Conservation (phyloP, 129 eudicot species). For the Centella asiatica region DNA sequence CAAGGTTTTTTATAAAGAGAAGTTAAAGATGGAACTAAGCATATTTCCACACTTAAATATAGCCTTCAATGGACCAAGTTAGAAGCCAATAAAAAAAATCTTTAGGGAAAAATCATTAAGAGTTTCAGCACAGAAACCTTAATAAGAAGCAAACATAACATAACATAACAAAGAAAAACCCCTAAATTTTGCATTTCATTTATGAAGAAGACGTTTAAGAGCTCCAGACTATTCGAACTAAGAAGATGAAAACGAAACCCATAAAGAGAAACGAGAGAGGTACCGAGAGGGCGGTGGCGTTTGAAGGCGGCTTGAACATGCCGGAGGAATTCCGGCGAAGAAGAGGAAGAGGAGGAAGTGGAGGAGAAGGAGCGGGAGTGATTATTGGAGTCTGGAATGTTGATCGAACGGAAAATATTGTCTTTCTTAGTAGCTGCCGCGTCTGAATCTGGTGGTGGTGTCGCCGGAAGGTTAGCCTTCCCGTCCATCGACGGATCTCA, state of each 20-base stretch:
- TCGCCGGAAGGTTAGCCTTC: slow-evolving; percentile 57
- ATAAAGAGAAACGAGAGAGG: not conserved
- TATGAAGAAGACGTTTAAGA: not conserved
- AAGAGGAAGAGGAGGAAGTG: slow-evolving; percentile 45
- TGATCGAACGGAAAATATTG: slow-evolving; percentile 26
- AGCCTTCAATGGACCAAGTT: not conserved
- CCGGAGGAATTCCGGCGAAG: slow-evolving; percentile 63
- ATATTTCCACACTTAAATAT: not conserved
- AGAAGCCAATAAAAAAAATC: not conserved
- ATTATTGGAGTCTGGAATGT: slow-evolving; percentile 25
- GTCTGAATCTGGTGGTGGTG: slow-evolving; percentile 19
- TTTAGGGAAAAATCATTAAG: not conserved
- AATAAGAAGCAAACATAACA: not conserved
- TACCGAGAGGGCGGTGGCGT: slow-evolving; percentile 73
- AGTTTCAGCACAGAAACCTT: not conserved
- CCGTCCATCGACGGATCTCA: slow-evolving; percentile 63
- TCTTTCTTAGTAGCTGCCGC: too few relatives aligned
- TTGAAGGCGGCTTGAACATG: slow-evolving; percentile 83
- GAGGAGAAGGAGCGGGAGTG: slow-evolving; percentile 32
- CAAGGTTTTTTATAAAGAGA: not conserved
- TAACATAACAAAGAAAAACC: not conserved
- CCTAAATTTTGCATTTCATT: not conserved
- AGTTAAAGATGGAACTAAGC: not conserved
- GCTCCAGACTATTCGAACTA: not conserved
- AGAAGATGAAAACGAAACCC: not conserved